Evolutionary conservation across 23 red algal species (phyloP), one percentile per base, ranked within the genome.

Genomic region (Gracilaria domingensis): DNA sequence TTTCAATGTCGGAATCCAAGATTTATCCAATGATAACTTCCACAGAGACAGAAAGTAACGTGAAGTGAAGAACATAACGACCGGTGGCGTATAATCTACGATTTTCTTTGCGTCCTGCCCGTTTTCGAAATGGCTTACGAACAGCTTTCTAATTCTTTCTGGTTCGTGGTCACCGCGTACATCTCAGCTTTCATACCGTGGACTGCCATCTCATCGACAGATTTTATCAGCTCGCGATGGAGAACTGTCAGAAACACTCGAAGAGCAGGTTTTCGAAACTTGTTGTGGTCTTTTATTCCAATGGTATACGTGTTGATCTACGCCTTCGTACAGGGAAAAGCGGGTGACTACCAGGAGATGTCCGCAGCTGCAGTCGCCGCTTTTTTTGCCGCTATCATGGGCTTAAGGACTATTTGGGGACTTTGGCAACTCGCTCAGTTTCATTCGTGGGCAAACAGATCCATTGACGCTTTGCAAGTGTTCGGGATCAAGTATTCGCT

Each of bases 181-280:
- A 64, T 69, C 12, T 17, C 36, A 36, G 81, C 59, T 4, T 65
- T 85, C 33, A 21, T 67, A 16, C 81, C 81, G 12, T 85, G 81
- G 81, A 65, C 57, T 44, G 61, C 61, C 28, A 66, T 85, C 2
- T 25, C 32, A 26, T 28, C 81, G 0, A 69, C 59, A 23, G 81
- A 85, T 39, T 85, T 67, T 38, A 85, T 85, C 14, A 60, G 58
- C 18, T 20, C 54, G 28, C 48, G 69, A 30, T 85, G 81, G 81
- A 40, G 36, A 28, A 66, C n/a, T 28, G 81, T 85, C 12, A 38
- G 60, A 85, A 17, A n/a, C 45, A 85, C 81, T 17, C 81, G 81
- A 12, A 17, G 9, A 3, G 35, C 53, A 25, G 58, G 54, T 18
- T 48, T 42, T 28, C 59, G 42, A 12, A 53, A 85, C 28, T 69